Base-by-base conservation (phyloP, 108 stramenopile genomes). In the Nitzschia sp. region DNA sequence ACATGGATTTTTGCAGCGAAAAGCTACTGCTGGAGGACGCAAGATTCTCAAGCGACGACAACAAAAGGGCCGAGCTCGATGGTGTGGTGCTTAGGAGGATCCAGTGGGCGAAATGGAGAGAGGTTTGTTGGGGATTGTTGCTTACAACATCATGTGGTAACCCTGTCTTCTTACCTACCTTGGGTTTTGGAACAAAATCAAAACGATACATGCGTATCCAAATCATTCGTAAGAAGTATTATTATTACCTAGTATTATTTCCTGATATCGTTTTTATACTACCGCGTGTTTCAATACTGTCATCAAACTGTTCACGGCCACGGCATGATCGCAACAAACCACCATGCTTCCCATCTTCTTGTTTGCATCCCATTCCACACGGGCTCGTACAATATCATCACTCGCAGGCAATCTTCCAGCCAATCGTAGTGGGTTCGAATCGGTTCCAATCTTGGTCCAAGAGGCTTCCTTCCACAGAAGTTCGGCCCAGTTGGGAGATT, bases 241-340 rank as follows among this genome's bases (percentile, higher is more conserved):
- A 34, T 34, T 34, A 34, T 34, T 34, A 34, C 5, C 5, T 34
- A 34, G 1, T 34, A 34, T 34, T 34, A 34, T 34, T 1, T 34
- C 29, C 29, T 34, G 29, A 34, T 34, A 34, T 54, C 15, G 3
- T 62, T 46, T n/a, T 24, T 43, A 46, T 10, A 64, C 17, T n/a
- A 84, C 26, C 21, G 84, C 75, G 38, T 77, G 71, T 51, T 88
- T 88, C 46, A 88, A 38, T 10, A 78, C 52, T 63, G 69, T 82
- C 38, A 79, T 42, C 43, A 91, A 82, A 59, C 73, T 86, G 63
- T 86, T 89, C 10, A 74, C 69, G 12, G 85, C 89, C 76, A 90
- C 71, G 0, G 86, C 87, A 71, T 89, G 75, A 43, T 90, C 86
- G 58, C 87, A 86, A 63, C 87, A 88, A n/a, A 90, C 84, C 50